These are phyloP conservation scores for Stagonosporopsis chrysanthemi DNA, from an alignment of 2,329 filamentous ascomycete species.

Conservation along the genomic window DNA sequence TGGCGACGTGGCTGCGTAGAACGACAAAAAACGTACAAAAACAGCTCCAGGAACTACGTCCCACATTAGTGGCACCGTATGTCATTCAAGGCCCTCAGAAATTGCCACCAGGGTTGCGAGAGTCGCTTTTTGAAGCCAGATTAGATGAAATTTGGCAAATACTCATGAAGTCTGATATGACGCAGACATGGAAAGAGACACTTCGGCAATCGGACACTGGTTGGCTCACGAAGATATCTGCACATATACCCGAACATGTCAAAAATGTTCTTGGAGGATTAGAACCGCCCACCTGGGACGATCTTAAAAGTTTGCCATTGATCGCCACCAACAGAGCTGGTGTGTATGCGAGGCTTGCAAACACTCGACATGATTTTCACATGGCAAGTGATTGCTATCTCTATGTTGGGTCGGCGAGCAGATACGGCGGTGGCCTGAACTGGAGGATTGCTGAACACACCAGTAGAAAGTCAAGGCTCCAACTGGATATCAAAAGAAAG, in stretches of 20 bases:
- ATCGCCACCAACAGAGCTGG: slow-evolving; percentile 1
- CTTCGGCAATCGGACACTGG: too few species aligned
- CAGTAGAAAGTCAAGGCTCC: not conserved
- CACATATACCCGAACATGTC: not conserved
- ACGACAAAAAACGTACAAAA: too few species aligned
- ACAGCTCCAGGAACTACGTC: too few species aligned
- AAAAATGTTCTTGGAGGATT: slow-evolving; percentile 3
- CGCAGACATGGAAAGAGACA: too few species aligned
- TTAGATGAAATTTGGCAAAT: too few species aligned
- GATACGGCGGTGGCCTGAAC: slow-evolving; percentile 2
- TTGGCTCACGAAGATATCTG: too few species aligned
- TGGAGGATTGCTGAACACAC: slow-evolving; percentile 1
- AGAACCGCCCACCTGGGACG: slow-evolving; percentile 5
- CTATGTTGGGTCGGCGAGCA: slow-evolving; percentile 6
- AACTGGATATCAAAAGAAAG: too few species aligned
- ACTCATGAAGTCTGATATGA: too few species aligned
- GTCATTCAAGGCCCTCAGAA: too few species aligned
- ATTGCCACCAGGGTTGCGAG: too few species aligned
- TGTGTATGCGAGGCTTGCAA: not conserved
- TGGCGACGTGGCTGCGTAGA: not conserved
- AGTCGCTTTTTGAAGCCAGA: not conserved
- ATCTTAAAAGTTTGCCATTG: not conserved
- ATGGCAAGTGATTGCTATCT: slow-evolving; percentile 5
- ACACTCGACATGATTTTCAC: not conserved
- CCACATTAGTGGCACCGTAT: too few species aligned